Evolutionary conservation across 2,329 filamentous ascomycete species (phyloP).

Genomic region (Knoxdaviesia capensis): DNA sequence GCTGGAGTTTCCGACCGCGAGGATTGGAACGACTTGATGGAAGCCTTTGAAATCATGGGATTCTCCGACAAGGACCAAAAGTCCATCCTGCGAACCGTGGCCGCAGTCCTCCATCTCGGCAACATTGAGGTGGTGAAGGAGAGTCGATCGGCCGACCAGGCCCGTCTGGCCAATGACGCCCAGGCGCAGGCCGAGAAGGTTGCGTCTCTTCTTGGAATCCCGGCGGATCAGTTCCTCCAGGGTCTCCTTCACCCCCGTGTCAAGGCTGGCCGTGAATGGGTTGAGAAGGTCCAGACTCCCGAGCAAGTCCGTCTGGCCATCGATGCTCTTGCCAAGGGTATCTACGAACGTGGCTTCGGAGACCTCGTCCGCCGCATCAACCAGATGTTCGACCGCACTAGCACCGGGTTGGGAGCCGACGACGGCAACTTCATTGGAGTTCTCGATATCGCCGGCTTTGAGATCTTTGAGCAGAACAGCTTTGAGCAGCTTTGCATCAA

Average conservation of each 20-base stretch:
- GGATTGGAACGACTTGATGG: conserved; percentile 78
- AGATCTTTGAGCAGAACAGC: conserved; percentile 96
- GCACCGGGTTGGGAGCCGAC: conserved; percentile 51
- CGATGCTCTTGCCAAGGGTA: conserved; percentile 86
- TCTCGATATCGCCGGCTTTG: conserved; percentile 95
- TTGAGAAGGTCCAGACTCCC: conserved; percentile 93
- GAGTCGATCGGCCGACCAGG: conserved; percentile 78
- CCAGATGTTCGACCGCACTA: conserved; percentile 68
- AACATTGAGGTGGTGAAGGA: conserved; percentile 84
- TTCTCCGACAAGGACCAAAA: conserved; percentile 71
- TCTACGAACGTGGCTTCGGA: conserved; percentile 91
- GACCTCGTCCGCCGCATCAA: conserved; percentile 88
- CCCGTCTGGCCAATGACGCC: conserved; percentile 57
- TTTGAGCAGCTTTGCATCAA: conserved; percentile 99
- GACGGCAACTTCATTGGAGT: conserved; percentile 95
- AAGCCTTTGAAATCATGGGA: conserved; percentile 88
- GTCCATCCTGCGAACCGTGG: conserved; percentile 69
- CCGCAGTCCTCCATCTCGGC: conserved; percentile 80
- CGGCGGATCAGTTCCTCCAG: conserved; percentile 67
- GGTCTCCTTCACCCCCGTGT: conserved; percentile 82
- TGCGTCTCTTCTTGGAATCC: conserved; percentile 68
- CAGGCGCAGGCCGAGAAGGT: conserved; percentile 58
- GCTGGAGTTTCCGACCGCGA: conserved; percentile 73
- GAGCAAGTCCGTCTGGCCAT: conserved; percentile 84
- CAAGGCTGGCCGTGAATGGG: conserved; percentile 92